Evolutionary conservation across 192 early-diverging fungal species (phyloP).

Genomic region (Coemansia sp.): DNA sequence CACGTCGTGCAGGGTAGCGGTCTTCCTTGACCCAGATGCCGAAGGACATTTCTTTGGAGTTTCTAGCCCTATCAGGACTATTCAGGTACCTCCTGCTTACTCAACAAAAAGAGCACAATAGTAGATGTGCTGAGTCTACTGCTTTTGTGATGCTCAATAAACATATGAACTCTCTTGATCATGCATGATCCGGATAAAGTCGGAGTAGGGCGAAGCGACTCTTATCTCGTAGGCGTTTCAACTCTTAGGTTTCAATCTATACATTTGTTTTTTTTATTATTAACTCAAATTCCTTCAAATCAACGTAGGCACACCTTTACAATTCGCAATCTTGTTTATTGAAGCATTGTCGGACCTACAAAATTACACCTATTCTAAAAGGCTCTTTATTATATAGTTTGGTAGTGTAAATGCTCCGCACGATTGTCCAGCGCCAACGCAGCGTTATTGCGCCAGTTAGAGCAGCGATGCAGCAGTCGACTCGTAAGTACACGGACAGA

Average conservation of each 20-base stretch:
- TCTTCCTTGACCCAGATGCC: too few species aligned
- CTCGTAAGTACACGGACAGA: slow-evolving; percentile 34
- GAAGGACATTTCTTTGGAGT: too few species aligned
- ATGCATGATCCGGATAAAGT: not conserved
- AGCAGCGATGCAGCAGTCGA: slow-evolving; percentile 16
- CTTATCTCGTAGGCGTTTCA: too few species aligned
- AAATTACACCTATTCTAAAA: not conserved
- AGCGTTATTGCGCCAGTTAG: slow-evolving; percentile 13
- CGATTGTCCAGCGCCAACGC: slow-evolving; percentile 30
- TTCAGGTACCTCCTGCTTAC: too few species aligned
- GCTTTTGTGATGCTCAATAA: too few species aligned
- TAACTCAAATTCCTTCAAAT: not conserved
- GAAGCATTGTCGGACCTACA: not conserved
- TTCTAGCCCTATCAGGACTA: too few species aligned
- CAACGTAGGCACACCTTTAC: not conserved
- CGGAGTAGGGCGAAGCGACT: not conserved
- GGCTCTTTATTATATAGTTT: not conserved
- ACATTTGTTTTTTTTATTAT: not conserved
- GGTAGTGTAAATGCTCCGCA: slow-evolving; percentile 40
- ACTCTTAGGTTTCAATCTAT: not conserved
- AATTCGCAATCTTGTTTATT: not conserved
- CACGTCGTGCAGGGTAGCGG: too few species aligned
- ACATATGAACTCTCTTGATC: too few species aligned
- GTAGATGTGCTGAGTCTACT: too few species aligned
- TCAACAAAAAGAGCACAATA: too few species aligned